Evolutionary conservation across 2,329 filamentous ascomycete genomes (phyloP), one percentile per base, ranked within the genome.

Genomic region (Fusarium paranaense): DNA sequence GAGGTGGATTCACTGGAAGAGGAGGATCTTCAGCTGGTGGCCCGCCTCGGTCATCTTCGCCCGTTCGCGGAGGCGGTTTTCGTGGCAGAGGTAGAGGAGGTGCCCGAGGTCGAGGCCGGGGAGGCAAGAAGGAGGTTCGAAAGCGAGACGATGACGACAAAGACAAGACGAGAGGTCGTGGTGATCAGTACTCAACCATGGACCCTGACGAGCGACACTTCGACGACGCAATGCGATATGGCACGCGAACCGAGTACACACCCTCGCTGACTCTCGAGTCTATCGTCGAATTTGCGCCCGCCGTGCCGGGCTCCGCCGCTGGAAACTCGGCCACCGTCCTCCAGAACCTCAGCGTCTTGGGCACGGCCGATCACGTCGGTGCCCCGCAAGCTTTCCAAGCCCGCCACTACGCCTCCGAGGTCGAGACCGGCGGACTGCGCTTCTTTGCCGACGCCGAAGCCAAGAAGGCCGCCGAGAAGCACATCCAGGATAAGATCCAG

Each of bases 311-410:
- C 32, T 76, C 76, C 18, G 38, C 72, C 6, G 71, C 78, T 25
- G 78, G 82, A 58, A 79, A 78, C 18, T 71, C 74, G 47, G 81
- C 83, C 8, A 76, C 80, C 18, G 80, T 85, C 38, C 67, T 85
- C 66, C 76, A 81, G 67, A 83, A 79, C 62, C 80, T 85, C 59
- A 81, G 80, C 54, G 73, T 80, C 8, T 76, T 86, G 20, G 82
- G 79, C 45, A 78, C 79, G n/a, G 80, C 80, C 11, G 83, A 83
- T 42, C 78, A 77, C 40, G 75, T 83, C 45, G 81, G 81, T 63
- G 69, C 75, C 45, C 78, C 80, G 56, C 76, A 79, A 69, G 67
- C 72, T 6, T 73, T 82, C 67, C 78, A 80, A 66, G 67, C 79
- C n/a, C 72, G 75, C 16, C 74, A 78, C 72, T 78, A 80, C 63